phyloP scores from a whole-genome alignment of 176 grass and related monocot species.

The Oryza longistaminata region DNA sequence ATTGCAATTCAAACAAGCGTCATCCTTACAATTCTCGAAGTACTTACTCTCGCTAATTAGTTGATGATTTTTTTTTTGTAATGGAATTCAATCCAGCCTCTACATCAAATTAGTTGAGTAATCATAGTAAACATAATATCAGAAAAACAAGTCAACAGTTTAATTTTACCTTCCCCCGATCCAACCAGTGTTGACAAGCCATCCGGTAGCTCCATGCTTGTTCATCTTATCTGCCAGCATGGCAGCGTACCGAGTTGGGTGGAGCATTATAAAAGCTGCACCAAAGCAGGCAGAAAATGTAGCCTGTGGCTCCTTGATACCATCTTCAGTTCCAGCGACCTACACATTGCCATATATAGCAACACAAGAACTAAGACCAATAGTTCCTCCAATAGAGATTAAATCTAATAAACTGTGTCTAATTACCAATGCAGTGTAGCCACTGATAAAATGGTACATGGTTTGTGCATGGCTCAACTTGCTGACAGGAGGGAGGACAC shows the following conservation, averaged over 20 bases:
- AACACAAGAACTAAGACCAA: not conserved
- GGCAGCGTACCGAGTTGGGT: slow-evolving; percentile 93
- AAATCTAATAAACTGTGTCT: not conserved
- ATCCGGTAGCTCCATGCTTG: slow-evolving; percentile 84
- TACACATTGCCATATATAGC: not conserved
- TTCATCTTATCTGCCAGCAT: slow-evolving; percentile 99
- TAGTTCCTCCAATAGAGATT: not conserved
- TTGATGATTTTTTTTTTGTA: not conserved
- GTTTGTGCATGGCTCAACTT: slow-evolving; percentile 91
- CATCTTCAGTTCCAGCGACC: slow-evolving; percentile 91
- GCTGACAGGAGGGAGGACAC: slow-evolving; percentile 94
- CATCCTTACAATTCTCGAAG: not conserved
- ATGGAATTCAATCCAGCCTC: not conserved
- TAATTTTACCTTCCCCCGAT: slow-evolving; percentile 79
- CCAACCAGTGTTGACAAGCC: slow-evolving; percentile 99
- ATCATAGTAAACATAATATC: not conserved
- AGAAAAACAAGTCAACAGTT: not conserved
- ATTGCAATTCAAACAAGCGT: not conserved
- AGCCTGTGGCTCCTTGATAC: slow-evolving; percentile 94
- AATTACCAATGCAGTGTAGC: slow-evolving; percentile 91
- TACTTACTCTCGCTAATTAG: not conserved
- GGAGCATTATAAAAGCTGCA: slow-evolving; percentile 97
- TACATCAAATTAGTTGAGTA: not conserved
- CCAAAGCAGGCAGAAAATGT: slow-evolving; percentile 98
- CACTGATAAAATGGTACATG: slow-evolving; percentile 99